A percentile compares a stretch with the other conserved stretches of the same genome.
These are phyloP conservation scores for Ganoderma resinaceum DNA, from an alignment of 1,284 basidiomycete species.

Conservation along the genomic window DNA sequence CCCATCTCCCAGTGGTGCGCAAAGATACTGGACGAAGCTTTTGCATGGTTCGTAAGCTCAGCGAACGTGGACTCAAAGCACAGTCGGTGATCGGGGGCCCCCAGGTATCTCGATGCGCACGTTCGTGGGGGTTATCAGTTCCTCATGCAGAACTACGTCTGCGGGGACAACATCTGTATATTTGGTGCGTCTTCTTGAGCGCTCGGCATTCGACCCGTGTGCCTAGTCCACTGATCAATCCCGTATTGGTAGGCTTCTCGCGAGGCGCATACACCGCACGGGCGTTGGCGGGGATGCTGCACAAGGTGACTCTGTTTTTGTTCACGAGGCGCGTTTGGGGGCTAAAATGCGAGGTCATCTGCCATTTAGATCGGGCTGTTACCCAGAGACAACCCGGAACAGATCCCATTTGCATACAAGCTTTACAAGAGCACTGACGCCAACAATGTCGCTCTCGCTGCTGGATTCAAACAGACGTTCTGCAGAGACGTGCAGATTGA, in stretches of 20 bases:
- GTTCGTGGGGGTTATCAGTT: slow-evolving; percentile 69
- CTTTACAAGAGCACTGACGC: slow-evolving; percentile 56
- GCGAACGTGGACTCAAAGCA: neutral
- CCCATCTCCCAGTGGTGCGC: slow-evolving; percentile 47
- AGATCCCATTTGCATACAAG: slow-evolving; percentile 64
- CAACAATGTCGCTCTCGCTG: slow-evolving; percentile 47
- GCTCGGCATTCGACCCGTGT: neutral
- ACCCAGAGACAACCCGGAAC: slow-evolving; percentile 56
- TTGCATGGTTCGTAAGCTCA: slow-evolving; percentile 50
- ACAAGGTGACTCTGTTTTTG: slow-evolving; percentile 35
- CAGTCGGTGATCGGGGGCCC: neutral
- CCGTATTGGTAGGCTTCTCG: slow-evolving; percentile 39
- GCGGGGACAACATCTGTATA: slow-evolving; percentile 58
- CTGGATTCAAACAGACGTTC: slow-evolving; percentile 60
- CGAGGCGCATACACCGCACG: slow-evolving; percentile 58
- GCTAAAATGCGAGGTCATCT: neutral
- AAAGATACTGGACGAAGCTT: slow-evolving; percentile 52
- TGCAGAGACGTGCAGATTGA: slow-evolving; percentile 57
- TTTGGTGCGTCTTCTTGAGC: slow-evolving; percentile 49
- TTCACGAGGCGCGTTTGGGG: neutral
- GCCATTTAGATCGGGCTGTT: slow-evolving; percentile 55
- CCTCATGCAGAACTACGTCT: slow-evolving; percentile 65
- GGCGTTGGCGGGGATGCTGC: slow-evolving; percentile 53
- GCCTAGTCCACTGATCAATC: neutral
- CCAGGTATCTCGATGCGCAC: slow-evolving; percentile 54